Evolutionary conservation across 768 basidiomycete genomes (phyloP), one percentile per base, ranked within the genome.

Genomic region (Calocybe gangraenosa): DNA sequence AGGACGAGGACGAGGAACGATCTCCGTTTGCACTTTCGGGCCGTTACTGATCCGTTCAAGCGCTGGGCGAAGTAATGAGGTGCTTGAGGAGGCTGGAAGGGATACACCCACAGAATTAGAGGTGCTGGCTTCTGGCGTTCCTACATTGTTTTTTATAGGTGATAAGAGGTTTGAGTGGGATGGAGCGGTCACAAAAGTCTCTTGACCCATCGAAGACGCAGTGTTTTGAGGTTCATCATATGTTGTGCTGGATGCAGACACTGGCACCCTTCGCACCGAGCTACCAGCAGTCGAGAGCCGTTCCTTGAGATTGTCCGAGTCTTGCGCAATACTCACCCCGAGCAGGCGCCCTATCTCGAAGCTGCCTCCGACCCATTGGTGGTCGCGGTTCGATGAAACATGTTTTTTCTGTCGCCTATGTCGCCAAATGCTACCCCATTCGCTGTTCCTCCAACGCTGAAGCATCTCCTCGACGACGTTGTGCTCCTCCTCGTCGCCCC

Each of bases 291-390:
- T 37, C 3, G 58, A 57, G 1, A 32, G 37, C 21, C 37, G 47
- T 31, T 51, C 51, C 17, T 48, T 51, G 30, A 41, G 39, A 20
- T 47, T 53, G 30, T 53, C 56, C 31, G 58, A 57, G 36, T 67
- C 67, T 35, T 74, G 65, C 39, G 83, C 65, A 23, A 85, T 65
- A 49, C 80, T 75, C 40, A 89, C 73, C 9, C 87, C 89, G 30
- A 90, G 67, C 49, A 92, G 73, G n/a, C 73, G 73, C 2, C 89
- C 89, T 30, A 92, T 70, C 55, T 88, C 84, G 50, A 92, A 92
- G 48, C 81, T 87, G 18, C 71, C 71, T 20, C 89, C 87, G 21
- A 86, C 73, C 85, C 86, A 90, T 17, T 64, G 68, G 11, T 58
- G 31, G 8, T 52, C 58, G 38, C n/a, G 22, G 15, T 15, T 4